Percentiles rank a stretch among this genome's conserved stretches.
Evolutionary conservation across 1,284 basidiomycete genomes (phyloP).

Genomic region (Tetrapyrgos nigripes): DNA sequence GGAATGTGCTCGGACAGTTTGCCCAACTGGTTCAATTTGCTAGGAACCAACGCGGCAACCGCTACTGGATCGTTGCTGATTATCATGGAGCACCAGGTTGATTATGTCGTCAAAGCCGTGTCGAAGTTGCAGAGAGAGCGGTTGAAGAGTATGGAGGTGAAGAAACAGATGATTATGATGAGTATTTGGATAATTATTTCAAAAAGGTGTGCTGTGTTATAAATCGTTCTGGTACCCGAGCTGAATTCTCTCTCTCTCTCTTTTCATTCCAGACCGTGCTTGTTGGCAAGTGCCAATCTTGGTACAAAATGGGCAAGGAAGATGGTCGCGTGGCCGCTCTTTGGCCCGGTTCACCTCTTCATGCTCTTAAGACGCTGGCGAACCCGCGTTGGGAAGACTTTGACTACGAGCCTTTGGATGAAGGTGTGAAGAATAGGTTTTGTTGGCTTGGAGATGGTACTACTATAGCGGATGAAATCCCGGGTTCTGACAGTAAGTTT

Average conservation of each 20-base stretch:
- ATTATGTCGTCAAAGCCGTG: conserved; percentile 58
- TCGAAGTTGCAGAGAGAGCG: conserved; percentile 65
- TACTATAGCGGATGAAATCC: conserved; percentile 50
- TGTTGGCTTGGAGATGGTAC: conserved; percentile 67
- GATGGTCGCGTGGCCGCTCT: conserved; percentile 63
- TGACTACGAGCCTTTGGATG: conserved; percentile 55
- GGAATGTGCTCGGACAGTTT: conserved; percentile 62
- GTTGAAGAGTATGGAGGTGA: conserved; percentile 64
- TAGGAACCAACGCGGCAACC: conserved; percentile 63
- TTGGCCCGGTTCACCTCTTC: conserved; percentile 68
- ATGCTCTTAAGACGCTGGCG: conserved; percentile 53
- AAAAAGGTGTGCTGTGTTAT: conserved; percentile 43
- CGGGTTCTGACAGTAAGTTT: conserved; percentile 54
- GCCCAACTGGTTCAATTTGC: conserved; percentile 63
- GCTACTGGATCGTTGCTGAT: conserved; percentile 60
- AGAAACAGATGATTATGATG: conserved; percentile 64
- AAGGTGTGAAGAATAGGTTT: conserved; percentile 50
- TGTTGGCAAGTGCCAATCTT: conserved; percentile 63
- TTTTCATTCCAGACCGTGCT: conserved; percentile 59
- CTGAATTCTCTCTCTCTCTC: neutral
- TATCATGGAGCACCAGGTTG: conserved; percentile 59
- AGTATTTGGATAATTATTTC: conserved; percentile 61
- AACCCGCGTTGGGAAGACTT: conserved; percentile 74
- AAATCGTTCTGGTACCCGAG: neutral
- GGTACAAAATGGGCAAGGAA: conserved; percentile 69